Base-by-base conservation (phyloP, 169 alveolate genomes). In the Plasmodium gaboni region DNA sequence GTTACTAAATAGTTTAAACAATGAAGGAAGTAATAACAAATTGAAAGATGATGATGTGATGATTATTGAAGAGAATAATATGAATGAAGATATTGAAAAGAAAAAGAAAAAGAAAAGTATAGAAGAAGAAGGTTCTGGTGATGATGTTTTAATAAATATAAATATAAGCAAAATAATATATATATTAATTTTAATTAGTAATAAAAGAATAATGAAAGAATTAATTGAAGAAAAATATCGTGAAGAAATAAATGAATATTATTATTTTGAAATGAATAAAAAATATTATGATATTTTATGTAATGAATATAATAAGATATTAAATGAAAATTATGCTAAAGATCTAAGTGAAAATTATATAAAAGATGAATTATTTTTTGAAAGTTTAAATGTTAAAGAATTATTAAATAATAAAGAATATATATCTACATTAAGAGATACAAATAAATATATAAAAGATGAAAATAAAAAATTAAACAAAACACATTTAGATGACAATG, bases 81-180 rank as follows among this genome's bases (percentile, higher is more conserved):
- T 59, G 22, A 71, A 32, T 48, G 73, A 64, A 9, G 46, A 38
- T 38, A 38, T 38, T 5, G 46, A 38, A 38, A 38, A 38, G 10
- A 32, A 48, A 24, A 48, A 46, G 12, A 80, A 71, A 32, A 71
- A 80, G 59, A 80, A 46, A 64, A 63, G 46, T 38, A 80, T 63
- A 9, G 19, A n/a, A 6, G 63, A 87, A 50, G 80, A 60, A 53
- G 46, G 44, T 8, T 22, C 48, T 0, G 78, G 69, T 15, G 74
- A 85, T 8, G 87, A 87, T 74, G 88, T 65, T 10, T 7, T 74
- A 22, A 24, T 87, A 59, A 72, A 87, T 17, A 12, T 74, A 70
- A 87, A 87, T 51, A 57, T 53, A 6, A 57, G 88, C 38, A 69
- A 72, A 67, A 55, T 87, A 55, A 73, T 74, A 19, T 73, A 87